A percentile compares a stretch with the other conserved stretches of the same genome.
These are phyloP conservation scores for Maudiozyma turicensis DNA, from an alignment of 805 yeast species.

Conservation along the genomic window DNA sequence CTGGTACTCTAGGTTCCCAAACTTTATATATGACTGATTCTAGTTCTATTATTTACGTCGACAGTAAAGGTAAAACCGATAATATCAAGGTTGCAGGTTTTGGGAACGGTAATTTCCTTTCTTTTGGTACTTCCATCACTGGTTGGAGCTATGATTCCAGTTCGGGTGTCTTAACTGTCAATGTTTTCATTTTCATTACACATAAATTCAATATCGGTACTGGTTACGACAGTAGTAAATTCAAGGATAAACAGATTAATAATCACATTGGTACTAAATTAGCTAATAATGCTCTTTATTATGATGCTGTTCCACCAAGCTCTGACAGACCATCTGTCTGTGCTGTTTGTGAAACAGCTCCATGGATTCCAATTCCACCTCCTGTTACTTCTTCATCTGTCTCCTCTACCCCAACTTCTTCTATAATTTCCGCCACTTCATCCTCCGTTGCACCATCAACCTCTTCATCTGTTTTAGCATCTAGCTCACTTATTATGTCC, in stretches of 20 bases:
- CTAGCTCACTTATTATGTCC: conserved; percentile 26
- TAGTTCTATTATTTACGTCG: conserved; percentile 7
- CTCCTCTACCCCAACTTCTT: not conserved
- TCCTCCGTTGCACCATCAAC: conserved; percentile 8
- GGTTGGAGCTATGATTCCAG: conserved; percentile 3
- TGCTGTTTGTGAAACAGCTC: conserved; percentile 2
- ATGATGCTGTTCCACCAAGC: conserved; percentile 3
- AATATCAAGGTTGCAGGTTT: conserved; percentile 8
- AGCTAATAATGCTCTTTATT: conserved; percentile 4
- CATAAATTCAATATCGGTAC: conserved; percentile 8
- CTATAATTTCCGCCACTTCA: not conserved
- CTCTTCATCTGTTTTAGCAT: conserved; percentile 26
- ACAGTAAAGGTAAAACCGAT: conserved; percentile 3
- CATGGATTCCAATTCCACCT: conserved; percentile 5
- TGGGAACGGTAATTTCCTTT: conserved; percentile 5
- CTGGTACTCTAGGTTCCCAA: conserved; percentile 5
- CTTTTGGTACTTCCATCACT: conserved; percentile 5
- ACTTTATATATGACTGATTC: conserved; percentile 7
- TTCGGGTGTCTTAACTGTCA: conserved; percentile 8
- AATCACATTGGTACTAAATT: conserved; percentile 3
- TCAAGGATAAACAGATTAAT: not conserved
- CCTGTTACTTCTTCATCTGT: not conserved
- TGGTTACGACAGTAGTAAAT: conserved; percentile 6
- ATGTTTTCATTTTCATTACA: not conserved
- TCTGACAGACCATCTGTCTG: conserved; percentile 1